Evolutionary conservation across 768 basidiomycete genomes (phyloP), one percentile per base, ranked within the genome.

Genomic region (Leccinellum luteum): DNA sequence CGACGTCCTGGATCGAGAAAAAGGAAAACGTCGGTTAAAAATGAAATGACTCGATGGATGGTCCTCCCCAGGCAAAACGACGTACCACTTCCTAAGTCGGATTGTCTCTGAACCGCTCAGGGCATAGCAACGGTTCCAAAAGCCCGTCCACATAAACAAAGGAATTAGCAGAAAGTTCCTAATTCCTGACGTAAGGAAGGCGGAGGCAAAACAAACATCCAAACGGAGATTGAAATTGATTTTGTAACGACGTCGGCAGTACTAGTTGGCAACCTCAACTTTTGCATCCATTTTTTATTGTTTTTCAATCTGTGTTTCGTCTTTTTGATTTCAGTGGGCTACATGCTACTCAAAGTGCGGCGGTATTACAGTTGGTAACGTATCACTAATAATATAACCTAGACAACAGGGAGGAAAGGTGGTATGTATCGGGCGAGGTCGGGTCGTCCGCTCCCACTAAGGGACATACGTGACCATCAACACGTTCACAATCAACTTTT

Each of bases 401-500:
- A 19, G 27, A 52, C 31, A n/a, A 58, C 43, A 10, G 49, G 4
- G n/a, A 30, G n/a, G n/a, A 21, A 23, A 19, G 32, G 8, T 13
- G 17, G 23, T 19, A 28, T 19, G 28, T 21, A 21, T 50, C 64
- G 56, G 51, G 49, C 62, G 15, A 47, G 55, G 45, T n/a, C 58
- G 31, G 10, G n/a, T 9, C 14, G n/a, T 10, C 38, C 9, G 34
- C 21, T 8, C 51, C 56, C 27, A 43, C 79, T 74, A 87, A 48
- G 85, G 84, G 60, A 91, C 82, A 60, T 77, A 91, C 4, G 85
- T 82, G 23, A 91, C 86, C 48, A 92, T 64, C 52, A 91, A 69
- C n/a, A 84, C 81, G 69, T 92, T 91, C 21, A 92, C 87, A 5
- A 90, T 79, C 55, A 92, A 69, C 71, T 85, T 90, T 67, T 89